These are phyloP conservation scores for Lodderomyces beijingensis DNA, from an alignment of 1,139 yeast genomes.

Conservation along the genomic window DNA sequence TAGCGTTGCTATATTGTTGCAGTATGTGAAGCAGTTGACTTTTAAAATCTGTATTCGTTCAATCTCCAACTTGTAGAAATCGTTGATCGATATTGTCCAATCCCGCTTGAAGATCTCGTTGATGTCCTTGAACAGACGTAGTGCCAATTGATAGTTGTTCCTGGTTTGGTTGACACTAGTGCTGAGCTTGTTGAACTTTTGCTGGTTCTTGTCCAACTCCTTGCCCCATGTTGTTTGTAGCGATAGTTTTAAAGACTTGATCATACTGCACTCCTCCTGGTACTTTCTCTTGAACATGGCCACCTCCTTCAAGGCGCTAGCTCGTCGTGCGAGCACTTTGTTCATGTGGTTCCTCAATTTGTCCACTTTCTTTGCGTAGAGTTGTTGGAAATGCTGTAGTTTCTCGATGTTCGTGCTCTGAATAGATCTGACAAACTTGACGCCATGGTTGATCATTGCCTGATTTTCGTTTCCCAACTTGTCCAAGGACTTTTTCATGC, in stretches of 20 bases:
- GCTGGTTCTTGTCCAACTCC: conserved; percentile 65
- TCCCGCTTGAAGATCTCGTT: conserved; percentile 71
- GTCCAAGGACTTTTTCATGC: conserved; percentile 57
- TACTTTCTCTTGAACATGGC: conserved; percentile 50
- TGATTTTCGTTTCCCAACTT: conserved; percentile 50
- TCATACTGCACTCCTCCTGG: conserved; percentile 54
- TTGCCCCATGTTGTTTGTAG: conserved; percentile 74
- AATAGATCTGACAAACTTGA: conserved; percentile 31
- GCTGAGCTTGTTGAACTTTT: conserved; percentile 55
- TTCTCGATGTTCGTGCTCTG: conserved; percentile 32
- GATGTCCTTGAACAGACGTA: conserved; percentile 60
- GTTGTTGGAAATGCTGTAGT: conserved; percentile 25
- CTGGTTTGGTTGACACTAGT: conserved; percentile 45
- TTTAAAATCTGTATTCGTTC: conserved; percentile 75
- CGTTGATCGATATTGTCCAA: conserved; percentile 69
- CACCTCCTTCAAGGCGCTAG: conserved; percentile 28
- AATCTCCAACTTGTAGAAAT: conserved; percentile 71
- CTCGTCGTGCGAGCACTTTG: conserved; percentile 26
- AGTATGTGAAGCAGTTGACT: conserved; percentile 76
- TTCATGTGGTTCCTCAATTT: conserved; percentile 36
- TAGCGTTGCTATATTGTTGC: conserved; percentile 69
- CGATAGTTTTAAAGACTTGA: conserved; percentile 58
- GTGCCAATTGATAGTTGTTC: conserved; percentile 56
- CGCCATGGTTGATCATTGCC: conserved; percentile 29
- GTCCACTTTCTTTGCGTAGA: conserved; percentile 28